Evolutionary conservation across 148 eudicot species (phyloP).

Genomic region (Salicornia ramosissima): DNA sequence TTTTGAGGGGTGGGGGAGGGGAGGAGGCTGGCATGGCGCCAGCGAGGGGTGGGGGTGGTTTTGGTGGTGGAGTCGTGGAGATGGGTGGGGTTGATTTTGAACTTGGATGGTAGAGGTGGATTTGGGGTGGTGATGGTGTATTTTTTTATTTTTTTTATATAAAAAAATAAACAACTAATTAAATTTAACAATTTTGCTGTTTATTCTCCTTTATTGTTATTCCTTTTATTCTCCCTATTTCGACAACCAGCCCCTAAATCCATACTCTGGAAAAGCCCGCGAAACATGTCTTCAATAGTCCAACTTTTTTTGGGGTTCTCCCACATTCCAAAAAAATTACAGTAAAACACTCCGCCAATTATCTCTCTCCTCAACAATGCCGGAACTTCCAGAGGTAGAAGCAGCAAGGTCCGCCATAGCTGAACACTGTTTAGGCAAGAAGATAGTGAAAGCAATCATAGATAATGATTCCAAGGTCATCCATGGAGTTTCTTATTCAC

Average conservation of each 20-base stretch:
- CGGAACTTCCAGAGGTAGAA: conserved; percentile 95
- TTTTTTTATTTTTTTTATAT: too few species aligned
- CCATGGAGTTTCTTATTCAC: conserved; percentile 55
- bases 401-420: conserved; percentile 81
- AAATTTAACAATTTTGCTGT: too few species aligned
- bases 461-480: conserved; percentile 79
- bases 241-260: background rate
- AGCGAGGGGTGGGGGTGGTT: too few species aligned
- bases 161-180: too few species aligned
- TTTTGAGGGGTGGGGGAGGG: too few species aligned
- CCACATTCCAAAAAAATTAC: background rate
- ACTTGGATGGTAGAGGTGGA: too few species aligned
- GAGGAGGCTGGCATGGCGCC: too few species aligned
- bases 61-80: too few species aligned
- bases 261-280: conserved; percentile 32
- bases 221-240: too few species aligned
- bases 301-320: background rate
- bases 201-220: too few species aligned
- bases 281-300: conserved; percentile 19
- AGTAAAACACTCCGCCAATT: background rate
- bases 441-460: conserved; percentile 48
- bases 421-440: conserved; percentile 72
- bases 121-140: too few species aligned
- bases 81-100: too few species aligned
- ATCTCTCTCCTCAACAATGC: conserved; percentile 45